Base-by-base conservation (phyloP, 2,329 filamentous ascomycete species). In the Aspergillus piperis region DNA sequence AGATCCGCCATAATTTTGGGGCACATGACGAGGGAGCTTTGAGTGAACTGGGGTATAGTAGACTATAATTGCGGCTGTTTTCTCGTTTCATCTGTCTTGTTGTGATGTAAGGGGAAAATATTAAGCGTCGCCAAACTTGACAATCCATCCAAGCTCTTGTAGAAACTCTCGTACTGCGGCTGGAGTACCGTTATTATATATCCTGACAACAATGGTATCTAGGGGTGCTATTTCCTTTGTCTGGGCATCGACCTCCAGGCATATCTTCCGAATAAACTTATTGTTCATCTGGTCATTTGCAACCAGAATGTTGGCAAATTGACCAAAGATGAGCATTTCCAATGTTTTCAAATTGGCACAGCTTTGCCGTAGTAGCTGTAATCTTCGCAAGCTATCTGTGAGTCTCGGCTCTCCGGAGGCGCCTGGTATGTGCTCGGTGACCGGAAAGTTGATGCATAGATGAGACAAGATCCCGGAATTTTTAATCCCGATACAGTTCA, bases 81-180 rank as follows among this genome's bases (percentile, higher is more conserved):
- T 21, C n/a, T 27, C 17, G 5, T 10, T 11, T 42, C 17, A 5
- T 17, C 17, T 17, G 11, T 21, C 19, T 17, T 30, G 3, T 10
- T 10, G 1, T 42, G 39, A 5, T 19, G 44, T 23, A 41, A 21
- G 5, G 5, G 44, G 7, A 36, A 2, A 36, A 13, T 47, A 47
- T 21, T 17, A 23, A 21, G 32, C 32, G 11, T 60, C 15, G 19
- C 53, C 53, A 5, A 47, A 7, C 47, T 53, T 48, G 15, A 62
- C 53, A 38, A 50, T 36, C 60, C 60, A 62, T 8, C 60, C 60
- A 44, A 62, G 51, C 23, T 23, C 27, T 56, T 59, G 32, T 11
- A 59, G 17, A 30, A 57, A 54, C 13, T 57, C 57, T 36, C 6
- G 23, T 23, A 44, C 17, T 11, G 49, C 39, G 2, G 30, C 23